These are phyloP conservation scores for Hibiscus tridactylites DNA, from an alignment of 345 rosid species.

Conservation along the genomic window DNA sequence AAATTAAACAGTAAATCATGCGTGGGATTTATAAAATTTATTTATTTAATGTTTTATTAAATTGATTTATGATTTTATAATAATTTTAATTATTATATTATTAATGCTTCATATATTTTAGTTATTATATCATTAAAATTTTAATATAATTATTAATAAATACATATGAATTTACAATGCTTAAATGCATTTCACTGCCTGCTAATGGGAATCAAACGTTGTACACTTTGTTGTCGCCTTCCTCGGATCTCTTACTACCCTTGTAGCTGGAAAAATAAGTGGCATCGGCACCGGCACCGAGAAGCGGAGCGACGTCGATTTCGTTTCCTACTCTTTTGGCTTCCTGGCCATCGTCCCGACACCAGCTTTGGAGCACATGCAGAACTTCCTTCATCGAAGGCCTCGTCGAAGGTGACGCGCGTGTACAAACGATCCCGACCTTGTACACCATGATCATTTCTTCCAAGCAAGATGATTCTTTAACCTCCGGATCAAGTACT, in stretches of 20 bases:
- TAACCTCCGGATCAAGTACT: constrained; percentile 54
- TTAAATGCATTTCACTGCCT: not conserved
- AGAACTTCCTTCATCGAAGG: constrained; percentile 21
- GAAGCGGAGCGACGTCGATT: constrained; percentile 35
- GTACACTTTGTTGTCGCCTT: constrained; percentile 9
- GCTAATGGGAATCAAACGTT: constrained; percentile 10
- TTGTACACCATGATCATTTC: constrained; percentile 35
- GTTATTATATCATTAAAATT: too few relatives aligned
- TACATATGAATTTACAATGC: too few relatives aligned
- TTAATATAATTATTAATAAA: too few relatives aligned
- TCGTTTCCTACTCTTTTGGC: constrained; percentile 16
- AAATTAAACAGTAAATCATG: too few relatives aligned
- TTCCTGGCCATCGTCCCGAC: constrained; percentile 15
- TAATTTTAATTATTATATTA: too few relatives aligned
- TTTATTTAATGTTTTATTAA: too few relatives aligned
- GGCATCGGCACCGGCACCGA: constrained; percentile 12
- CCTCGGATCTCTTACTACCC: constrained; percentile 11
- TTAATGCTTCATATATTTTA: too few relatives aligned
- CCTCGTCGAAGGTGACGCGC: not conserved
- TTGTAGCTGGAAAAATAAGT: constrained; percentile 26
- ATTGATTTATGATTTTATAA: too few relatives aligned
- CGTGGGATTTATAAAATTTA: too few relatives aligned
- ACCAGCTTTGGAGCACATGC: constrained; percentile 40
- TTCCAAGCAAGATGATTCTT: constrained; percentile 32
- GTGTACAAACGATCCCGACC: constrained; percentile 3